Percentiles rank a stretch among this genome's conserved stretches.
Conservation (phyloP, 768 basidiomycete species). For the Daedaleopsis nitida region DNA sequence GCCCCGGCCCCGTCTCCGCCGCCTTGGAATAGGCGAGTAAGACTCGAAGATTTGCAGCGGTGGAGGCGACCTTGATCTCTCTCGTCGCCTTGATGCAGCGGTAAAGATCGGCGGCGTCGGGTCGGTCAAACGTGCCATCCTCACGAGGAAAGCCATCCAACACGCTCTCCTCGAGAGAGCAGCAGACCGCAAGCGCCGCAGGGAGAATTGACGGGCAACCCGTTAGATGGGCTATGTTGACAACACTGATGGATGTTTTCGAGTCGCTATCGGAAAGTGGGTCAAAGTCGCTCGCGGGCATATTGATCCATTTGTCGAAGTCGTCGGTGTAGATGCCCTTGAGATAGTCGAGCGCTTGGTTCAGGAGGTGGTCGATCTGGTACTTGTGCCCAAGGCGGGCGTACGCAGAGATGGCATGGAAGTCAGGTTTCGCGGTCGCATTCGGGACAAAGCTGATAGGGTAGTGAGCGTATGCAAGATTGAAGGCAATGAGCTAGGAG, state of each 20-base stretch:
- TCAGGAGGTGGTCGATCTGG: background rate
- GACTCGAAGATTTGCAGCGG: too few species aligned
- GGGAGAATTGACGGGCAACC: background rate
- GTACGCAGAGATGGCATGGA: background rate
- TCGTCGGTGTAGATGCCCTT: background rate
- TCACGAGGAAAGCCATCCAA: background rate
- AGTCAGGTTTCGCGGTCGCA: background rate
- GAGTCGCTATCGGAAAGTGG: background rate
- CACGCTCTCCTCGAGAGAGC: background rate
- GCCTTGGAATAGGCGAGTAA: too few species aligned
- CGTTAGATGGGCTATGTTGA: slow-evolving; percentile 8
- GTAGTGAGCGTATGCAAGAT: too few species aligned
- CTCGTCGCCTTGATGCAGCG: too few species aligned
- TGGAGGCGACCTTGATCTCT: too few species aligned
- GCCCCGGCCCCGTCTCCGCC: too few species aligned
- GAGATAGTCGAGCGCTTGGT: background rate
- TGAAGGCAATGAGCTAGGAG: too few species aligned
- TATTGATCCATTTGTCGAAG: background rate
- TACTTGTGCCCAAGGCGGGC: slow-evolving; percentile 6
- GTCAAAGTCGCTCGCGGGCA: too few species aligned
- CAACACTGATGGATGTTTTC: background rate
- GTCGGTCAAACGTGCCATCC: background rate
- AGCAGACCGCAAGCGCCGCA: background rate
- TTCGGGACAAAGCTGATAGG: background rate
- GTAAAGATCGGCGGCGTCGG: background rate